phyloP scores from a whole-genome alignment of 768 basidiomycete species.

The Suillus sp. region DNA sequence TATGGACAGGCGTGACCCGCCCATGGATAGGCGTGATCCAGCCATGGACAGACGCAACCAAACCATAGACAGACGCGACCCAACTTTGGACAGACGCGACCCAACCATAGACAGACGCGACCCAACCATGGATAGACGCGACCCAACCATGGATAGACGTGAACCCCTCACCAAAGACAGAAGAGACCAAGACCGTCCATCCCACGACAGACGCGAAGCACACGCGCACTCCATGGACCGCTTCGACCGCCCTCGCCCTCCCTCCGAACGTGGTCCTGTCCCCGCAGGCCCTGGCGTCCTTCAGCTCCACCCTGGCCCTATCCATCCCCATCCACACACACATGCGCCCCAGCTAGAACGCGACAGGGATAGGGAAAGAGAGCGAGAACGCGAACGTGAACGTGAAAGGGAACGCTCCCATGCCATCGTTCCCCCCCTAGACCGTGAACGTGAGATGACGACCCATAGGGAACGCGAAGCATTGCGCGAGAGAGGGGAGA shows the following conservation, averaged over 20 bases:
- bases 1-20: background rate
- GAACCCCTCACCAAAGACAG: background rate
- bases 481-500: constrained; percentile 19
- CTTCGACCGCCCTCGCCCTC: background rate
- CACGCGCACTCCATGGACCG: background rate
- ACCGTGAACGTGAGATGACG: constrained; percentile 27
- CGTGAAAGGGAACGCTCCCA: constrained; percentile 28
- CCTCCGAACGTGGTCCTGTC: constrained; percentile 7
- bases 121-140: background rate
- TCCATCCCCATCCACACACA: constrained; percentile 27
- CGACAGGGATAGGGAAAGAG: constrained; percentile 25
- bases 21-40: background rate
- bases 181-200: background rate
- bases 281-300: constrained; percentile 11
- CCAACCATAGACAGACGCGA: background rate
- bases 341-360: constrained; percentile 18
- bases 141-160: background rate
- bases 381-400: constrained; percentile 32
- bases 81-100: background rate
- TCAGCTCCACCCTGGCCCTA: constrained; percentile 22
- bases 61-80: background rate
- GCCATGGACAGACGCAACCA: background rate
- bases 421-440: constrained; percentile 21
- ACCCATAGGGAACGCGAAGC: constrained; percentile 32
- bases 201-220: background rate